Base-by-base conservation (phyloP, 1,284 basidiomycete species). In the Ceraceosorus guamensis region DNA sequence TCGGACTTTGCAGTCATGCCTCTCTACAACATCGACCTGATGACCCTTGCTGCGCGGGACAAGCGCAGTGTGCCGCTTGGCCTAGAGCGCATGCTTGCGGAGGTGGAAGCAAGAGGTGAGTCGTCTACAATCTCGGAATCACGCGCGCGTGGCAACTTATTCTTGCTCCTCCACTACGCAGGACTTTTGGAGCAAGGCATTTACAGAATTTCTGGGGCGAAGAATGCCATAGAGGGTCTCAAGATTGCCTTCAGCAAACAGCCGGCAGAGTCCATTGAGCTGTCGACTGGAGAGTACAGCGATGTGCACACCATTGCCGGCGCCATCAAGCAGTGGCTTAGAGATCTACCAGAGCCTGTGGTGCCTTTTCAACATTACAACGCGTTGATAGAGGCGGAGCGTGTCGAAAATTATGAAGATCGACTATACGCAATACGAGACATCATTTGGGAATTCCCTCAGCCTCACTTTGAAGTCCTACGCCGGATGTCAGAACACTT, bases 131-230 rank as follows among this genome's bases (percentile, higher is more conserved):
- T 30, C 6, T 14, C 18, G n/a, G n/a, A 35, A 6, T 30, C 35
- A 5, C 0, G 46, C 11, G 4, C 7, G n/a, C n/a, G 48, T 24
- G 18, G 8, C 18, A 50, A 11, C 14, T 30, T 2, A 11, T 30
- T 2, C 1, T 10, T 49, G 33, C 16, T 32, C 8, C n/a, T 49
- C 18, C 41, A 30, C 6, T 37, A 8, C 2, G 5, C 41, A 52
- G 59, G 73, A n/a, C 53, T 76, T 31, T 54, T 62, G 34, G 73
- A 76, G 59, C 67, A 72, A 53, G 73, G 73, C 16, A 75, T 76
- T 55, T 76, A 76, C 55, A 71, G 73, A 18, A 70, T 76, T 54
- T 71, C 71, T 16, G 73, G 73, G 6, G 64, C 70, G 10, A 73
- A 72, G 60, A 66, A 59, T 33, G 59, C 68, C 7, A 66, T 76